Conservation (phyloP, 148 eudicot species). For the Rhododendron mucronatum region DNA sequence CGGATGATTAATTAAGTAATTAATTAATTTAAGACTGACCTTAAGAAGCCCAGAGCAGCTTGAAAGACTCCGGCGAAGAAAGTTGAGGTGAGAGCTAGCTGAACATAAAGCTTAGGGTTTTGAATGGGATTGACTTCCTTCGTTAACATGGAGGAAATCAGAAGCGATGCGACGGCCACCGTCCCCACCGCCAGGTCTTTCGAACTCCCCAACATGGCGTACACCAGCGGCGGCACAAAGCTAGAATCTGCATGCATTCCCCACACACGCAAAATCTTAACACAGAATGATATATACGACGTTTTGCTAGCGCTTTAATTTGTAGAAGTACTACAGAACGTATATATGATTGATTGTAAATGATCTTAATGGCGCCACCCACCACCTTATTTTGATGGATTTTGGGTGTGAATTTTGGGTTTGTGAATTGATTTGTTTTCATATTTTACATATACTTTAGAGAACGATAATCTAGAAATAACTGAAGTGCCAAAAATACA, state of each 20-base stretch:
- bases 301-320: too few species aligned
- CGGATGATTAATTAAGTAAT: neutral
- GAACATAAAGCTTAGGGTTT: constrained; percentile 36
- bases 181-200: constrained; percentile 55
- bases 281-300: too few species aligned
- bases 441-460: too few species aligned
- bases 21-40: constrained; percentile 20
- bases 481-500: too few species aligned
- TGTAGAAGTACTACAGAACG: too few species aligned
- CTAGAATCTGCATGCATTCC: constrained; percentile 47
- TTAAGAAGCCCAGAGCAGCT: constrained; percentile 51
- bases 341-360: too few species aligned
- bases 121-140: constrained; percentile 40
- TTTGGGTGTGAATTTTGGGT: too few species aligned
- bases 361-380: neutral
- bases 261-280: neutral
- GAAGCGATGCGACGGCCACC: constrained; percentile 54
- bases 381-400: neutral
- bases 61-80: constrained; percentile 56
- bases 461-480: too few species aligned
- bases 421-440: too few species aligned
- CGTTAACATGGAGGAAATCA: constrained; percentile 36
- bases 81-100: constrained; percentile 53
- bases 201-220: constrained; percentile 65
- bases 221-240: constrained; percentile 57